These are phyloP conservation scores for Sisymbrium irio DNA, from an alignment of 345 rosid species.

Conservation along the genomic window DNA sequence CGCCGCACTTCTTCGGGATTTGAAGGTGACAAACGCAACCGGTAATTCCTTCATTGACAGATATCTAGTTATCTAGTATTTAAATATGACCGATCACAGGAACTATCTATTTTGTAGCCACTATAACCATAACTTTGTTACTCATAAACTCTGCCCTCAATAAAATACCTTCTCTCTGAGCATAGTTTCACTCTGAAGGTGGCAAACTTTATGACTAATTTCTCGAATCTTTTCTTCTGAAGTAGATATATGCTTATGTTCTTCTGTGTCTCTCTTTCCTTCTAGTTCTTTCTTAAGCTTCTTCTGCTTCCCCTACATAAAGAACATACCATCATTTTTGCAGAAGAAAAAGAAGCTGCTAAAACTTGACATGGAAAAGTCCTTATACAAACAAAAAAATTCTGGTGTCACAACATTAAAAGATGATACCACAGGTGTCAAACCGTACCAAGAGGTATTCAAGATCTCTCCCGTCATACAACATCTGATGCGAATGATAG, in stretches of 20 bases:
- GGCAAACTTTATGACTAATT: slow-evolving; percentile 46
- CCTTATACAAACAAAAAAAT: background rate
- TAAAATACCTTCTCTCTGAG: slow-evolving; percentile 59
- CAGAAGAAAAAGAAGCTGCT: background rate
- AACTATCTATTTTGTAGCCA: background rate
- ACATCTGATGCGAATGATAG: slow-evolving; percentile 66
- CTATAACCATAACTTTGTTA: background rate
- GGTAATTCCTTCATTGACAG: slow-evolving; percentile 62
- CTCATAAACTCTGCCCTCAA: slow-evolving; percentile 5
- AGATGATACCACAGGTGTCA: background rate
- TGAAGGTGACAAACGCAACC: slow-evolving; percentile 80
- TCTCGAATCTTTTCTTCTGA: slow-evolving; percentile 68
- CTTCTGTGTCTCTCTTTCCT: slow-evolving; percentile 39
- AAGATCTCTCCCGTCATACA: slow-evolving; percentile 61
- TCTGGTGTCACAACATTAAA: background rate
- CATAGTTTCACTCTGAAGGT: slow-evolving; percentile 50
- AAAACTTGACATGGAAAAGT: background rate
- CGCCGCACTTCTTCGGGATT: slow-evolving; percentile 66
- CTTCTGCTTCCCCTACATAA: slow-evolving; percentile 58
- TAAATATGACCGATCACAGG: background rate
- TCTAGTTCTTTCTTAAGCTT: slow-evolving; percentile 46
- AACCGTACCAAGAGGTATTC: slow-evolving; percentile 57
- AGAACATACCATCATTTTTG: background rate
- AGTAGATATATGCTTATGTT: slow-evolving; percentile 30
- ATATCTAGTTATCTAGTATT: background rate